Conservation (phyloP, 164 flowering plant genomes). For the Vitis rupestris region DNA sequence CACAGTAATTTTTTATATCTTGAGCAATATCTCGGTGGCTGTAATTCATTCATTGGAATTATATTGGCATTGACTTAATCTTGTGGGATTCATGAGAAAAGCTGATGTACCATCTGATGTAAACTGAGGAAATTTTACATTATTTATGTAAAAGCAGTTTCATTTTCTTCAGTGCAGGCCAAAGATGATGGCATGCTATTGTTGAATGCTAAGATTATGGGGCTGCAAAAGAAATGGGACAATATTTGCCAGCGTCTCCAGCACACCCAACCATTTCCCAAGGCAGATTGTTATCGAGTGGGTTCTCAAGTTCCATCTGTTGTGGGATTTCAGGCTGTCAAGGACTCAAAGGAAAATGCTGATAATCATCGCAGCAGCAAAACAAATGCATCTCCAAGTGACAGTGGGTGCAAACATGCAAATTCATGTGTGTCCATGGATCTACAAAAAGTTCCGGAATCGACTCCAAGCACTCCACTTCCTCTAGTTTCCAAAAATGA, state of each 20-base stretch:
- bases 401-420: conserved; percentile 13
- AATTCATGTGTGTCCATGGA: conserved; percentile 23
- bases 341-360: conserved; percentile 24
- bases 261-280: conserved; percentile 19
- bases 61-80: too few species aligned
- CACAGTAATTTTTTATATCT: too few species aligned
- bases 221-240: conserved; percentile 54
- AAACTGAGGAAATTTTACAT: background rate
- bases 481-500: conserved; percentile 24
- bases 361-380: conserved; percentile 9
- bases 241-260: conserved; percentile 47
- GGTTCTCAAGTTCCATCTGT: conserved; percentile 32
- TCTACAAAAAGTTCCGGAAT: conserved; percentile 14
- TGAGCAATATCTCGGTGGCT: background rate
- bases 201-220: conserved; percentile 36
- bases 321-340: conserved; percentile 33
- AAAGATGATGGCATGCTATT: conserved; percentile 47
- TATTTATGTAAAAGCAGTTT: conserved; percentile 16
- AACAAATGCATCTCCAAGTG: conserved; percentile 17
- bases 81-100: background rate
- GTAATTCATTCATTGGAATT: background rate
- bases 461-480: background rate
- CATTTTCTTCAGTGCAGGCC: conserved; percentile 79
- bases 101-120: background rate
- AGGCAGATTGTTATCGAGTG: conserved; percentile 17